These are phyloP conservation scores for Tephrocybe sp. DNA, from an alignment of 768 basidiomycete genomes.

Conservation along the genomic window DNA sequence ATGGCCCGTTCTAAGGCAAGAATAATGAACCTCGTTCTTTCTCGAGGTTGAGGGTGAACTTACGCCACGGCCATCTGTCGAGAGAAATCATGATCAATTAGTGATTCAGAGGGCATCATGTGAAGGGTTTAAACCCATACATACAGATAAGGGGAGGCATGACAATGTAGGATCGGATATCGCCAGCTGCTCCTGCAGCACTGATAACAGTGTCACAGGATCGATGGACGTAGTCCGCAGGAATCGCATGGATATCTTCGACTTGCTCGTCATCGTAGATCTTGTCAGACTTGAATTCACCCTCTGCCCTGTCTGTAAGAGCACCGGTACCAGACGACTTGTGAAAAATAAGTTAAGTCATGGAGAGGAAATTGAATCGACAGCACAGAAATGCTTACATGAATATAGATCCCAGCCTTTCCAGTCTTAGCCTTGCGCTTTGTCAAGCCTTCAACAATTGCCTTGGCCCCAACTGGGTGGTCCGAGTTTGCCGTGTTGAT, in stretches of 20 bases:
- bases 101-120: too few relatives aligned
- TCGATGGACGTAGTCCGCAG: constrained; percentile 15
- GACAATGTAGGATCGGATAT: constrained; percentile 16
- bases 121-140: neutral
- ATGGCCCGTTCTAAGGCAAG: constrained; percentile 13
- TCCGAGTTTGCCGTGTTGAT: constrained; percentile 15
- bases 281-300: constrained; percentile 13
- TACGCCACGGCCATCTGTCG: constrained; percentile 17
- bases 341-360: too few relatives aligned
- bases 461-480: constrained; percentile 13
- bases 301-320: constrained; percentile 13
- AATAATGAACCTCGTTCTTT: neutral
- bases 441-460: constrained; percentile 16
- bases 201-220: constrained; percentile 14
- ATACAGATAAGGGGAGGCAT: constrained; percentile 17
- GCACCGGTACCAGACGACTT: constrained; percentile 16
- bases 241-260: constrained; percentile 17
- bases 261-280: constrained; percentile 18
- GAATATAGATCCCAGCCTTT: constrained; percentile 13
- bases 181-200: constrained; percentile 12
- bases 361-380: too few relatives aligned
- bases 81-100: neutral
- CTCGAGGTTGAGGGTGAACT: neutral
- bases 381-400: constrained; percentile 4
- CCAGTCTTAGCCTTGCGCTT: constrained; percentile 15